A percentile compares a stretch with the other conserved stretches of the same genome.
Conservation (phyloP, 2,329 filamentous ascomycete genomes). For the Saccharata proteae region DNA sequence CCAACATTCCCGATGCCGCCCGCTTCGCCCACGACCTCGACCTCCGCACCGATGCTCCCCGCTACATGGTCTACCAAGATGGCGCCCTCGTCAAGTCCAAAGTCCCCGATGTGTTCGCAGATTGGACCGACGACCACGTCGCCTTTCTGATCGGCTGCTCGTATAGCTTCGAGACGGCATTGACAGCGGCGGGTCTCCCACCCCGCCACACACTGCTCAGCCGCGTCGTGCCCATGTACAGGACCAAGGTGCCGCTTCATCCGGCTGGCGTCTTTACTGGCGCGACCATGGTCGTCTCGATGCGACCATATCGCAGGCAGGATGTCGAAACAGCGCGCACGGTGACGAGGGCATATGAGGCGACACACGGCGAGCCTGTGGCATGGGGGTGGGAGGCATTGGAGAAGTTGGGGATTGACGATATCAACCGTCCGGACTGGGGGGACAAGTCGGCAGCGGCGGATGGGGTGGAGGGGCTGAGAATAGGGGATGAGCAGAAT, state of each 20-base stretch:
- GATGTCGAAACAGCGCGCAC: conserved; percentile 42
- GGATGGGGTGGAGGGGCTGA: conserved; percentile 24
- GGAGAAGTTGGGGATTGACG: conserved; percentile 39
- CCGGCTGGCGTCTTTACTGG: conserved; percentile 47
- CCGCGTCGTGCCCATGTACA: conserved; percentile 50
- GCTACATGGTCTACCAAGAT: conserved; percentile 37
- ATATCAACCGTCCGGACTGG: conserved; percentile 44
- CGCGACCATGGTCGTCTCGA: conserved; percentile 48
- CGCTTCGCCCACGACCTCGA: conserved; percentile 38
- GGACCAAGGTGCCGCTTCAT: conserved; percentile 42
- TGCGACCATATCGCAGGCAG: conserved; percentile 43
- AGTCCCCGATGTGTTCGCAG: conserved; percentile 31
- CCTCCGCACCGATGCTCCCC: conserved; percentile 45
- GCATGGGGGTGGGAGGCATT: conserved; percentile 53
- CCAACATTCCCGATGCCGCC: conserved; percentile 28
- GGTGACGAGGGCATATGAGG: conserved; percentile 42
- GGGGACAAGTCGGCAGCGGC: conserved; percentile 36
- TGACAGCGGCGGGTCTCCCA: conserved; percentile 37
- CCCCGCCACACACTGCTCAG: conserved; percentile 38
- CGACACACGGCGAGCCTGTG: conserved; percentile 52
- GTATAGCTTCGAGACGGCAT: conserved; percentile 50
- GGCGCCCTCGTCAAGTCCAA: conserved; percentile 18
- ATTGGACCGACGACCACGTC: conserved; percentile 48
- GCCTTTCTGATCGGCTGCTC: conserved; percentile 53
- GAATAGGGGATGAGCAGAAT: conserved; percentile 28